Evolutionary conservation across 1,284 basidiomycete species (phyloP).

Genomic region (Sanghuangporus sanghuang): DNA sequence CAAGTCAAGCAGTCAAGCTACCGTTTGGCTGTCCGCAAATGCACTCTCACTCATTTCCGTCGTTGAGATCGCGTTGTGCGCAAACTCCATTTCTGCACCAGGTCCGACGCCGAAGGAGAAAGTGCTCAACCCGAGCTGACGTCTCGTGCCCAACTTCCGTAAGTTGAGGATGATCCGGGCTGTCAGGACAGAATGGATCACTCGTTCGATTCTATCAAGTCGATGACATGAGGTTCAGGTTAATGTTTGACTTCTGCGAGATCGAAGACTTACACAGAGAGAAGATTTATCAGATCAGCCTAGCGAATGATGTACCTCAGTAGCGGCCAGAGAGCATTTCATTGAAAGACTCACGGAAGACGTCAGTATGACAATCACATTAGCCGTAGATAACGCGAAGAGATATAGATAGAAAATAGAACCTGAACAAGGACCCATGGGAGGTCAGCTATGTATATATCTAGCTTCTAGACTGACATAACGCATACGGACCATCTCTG

Average conservation of each 20-base stretch:
- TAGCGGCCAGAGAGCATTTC: background rate
- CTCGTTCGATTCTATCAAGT: constrained; percentile 1
- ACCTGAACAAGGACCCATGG: background rate
- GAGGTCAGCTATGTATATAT: background rate
- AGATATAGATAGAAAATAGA: background rate
- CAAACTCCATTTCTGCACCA: background rate
- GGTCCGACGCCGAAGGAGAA: background rate
- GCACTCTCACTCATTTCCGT: background rate
- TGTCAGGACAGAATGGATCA: constrained; percentile 7
- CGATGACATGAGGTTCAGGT: background rate
- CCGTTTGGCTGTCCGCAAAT: background rate
- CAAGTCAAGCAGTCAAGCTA: background rate
- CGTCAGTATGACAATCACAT: constrained; percentile 2
- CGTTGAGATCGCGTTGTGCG: background rate
- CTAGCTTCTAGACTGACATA: background rate
- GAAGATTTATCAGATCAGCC: background rate
- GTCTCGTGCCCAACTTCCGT: background rate
- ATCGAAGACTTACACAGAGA: background rate
- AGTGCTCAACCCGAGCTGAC: background rate
- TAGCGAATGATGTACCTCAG: background rate
- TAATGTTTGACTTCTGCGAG: background rate
- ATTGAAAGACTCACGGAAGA: background rate
- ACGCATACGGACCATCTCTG: background rate
- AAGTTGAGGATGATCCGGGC: constrained; percentile 2
- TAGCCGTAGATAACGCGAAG: constrained; percentile 2